Percentiles rank a stretch among this genome's conserved stretches.
Evolutionary conservation across 768 basidiomycete genomes (phyloP).

Genomic region (Tricholoma hemisulphureum): DNA sequence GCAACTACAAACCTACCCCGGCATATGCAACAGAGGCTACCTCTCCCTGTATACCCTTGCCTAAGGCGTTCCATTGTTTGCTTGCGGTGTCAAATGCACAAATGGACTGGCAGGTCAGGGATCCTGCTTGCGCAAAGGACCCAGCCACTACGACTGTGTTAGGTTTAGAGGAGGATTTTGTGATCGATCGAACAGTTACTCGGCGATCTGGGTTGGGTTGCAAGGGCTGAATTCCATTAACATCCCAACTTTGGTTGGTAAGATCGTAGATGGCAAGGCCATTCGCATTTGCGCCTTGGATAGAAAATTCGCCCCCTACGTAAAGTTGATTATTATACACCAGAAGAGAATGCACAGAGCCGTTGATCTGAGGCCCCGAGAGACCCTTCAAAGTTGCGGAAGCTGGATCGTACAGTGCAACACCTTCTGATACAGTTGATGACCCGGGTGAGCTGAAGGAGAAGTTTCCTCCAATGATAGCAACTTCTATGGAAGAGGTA

Average conservation of each 20-base stretch:
- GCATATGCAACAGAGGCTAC: constrained; percentile 77
- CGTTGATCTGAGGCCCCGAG: constrained; percentile 61
- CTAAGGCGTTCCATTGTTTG: constrained; percentile 81
- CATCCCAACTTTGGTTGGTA: constrained; percentile 56
- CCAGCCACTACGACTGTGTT: constrained; percentile 80
- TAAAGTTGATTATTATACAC: constrained; percentile 72
- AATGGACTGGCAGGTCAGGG: constrained; percentile 69
- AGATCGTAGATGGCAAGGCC: constrained; percentile 86
- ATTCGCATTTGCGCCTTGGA: constrained; percentile 53
- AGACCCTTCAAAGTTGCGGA: constrained; percentile 52
- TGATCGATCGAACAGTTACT: constrained; percentile 72
- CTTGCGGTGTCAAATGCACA: constrained; percentile 68
- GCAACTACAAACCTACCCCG: constrained; percentile 53
- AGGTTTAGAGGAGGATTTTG: constrained; percentile 55
- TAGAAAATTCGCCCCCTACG: constrained; percentile 81
- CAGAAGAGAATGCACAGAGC: constrained; percentile 73
- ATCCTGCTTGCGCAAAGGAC: constrained; percentile 79
- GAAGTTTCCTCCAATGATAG: constrained; percentile 91
- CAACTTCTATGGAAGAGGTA: constrained; percentile 56
- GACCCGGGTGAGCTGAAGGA: constrained; percentile 48
- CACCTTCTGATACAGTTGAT: constrained; percentile 43
- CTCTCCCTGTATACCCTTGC: constrained; percentile 78
- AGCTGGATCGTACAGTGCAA: constrained; percentile 70
- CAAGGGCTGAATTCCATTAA: constrained; percentile 56
- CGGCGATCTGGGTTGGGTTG: constrained; percentile 50